Conservation (phyloP, 495 filamentous ascomycete genomes). For the Aspergillus bridgeri region DNA sequence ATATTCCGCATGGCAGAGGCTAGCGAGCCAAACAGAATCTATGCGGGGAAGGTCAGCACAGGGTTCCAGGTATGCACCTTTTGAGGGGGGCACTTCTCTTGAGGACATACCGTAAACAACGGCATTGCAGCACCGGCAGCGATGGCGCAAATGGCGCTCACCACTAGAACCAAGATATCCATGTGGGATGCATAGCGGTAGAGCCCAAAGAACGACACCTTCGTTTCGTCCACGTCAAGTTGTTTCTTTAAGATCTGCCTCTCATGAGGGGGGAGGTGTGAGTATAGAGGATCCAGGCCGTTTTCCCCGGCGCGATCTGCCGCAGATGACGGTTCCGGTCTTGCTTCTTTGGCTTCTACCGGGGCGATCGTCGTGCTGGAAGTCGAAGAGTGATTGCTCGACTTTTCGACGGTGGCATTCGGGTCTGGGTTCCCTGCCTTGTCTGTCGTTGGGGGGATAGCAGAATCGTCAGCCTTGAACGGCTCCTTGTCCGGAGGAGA, state of each 20-base stretch:
- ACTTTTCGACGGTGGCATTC: constrained; percentile 10
- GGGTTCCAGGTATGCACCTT: too few relatives aligned
- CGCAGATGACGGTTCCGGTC: constrained; percentile 7
- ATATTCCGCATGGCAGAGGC: constrained; percentile 68
- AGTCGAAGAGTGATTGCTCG: constrained; percentile 17
- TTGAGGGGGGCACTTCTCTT: background rate
- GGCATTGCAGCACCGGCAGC: constrained; percentile 78
- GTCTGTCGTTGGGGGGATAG: constrained; percentile 10
- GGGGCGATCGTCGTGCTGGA: constrained; percentile 22
- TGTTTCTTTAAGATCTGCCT: constrained; percentile 65
- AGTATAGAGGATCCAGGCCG: constrained; percentile 35
- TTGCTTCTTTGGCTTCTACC: constrained; percentile 21
- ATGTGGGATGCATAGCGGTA: constrained; percentile 76
- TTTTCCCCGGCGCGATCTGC: constrained; percentile 13
- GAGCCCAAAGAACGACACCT: constrained; percentile 61
- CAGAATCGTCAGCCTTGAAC: background rate
- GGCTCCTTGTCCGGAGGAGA: background rate
- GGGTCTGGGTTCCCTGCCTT: constrained; percentile 2
- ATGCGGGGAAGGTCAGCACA: constrained; percentile 10
- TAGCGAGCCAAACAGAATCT: constrained; percentile 72
- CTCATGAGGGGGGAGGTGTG: constrained; percentile 51
- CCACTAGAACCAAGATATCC: constrained; percentile 69
- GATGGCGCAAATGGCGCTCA: constrained; percentile 66
- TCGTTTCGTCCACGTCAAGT: constrained; percentile 62
- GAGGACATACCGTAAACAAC: constrained; percentile 70